Percentiles rank a stretch among this genome's conserved stretches.
Conservation (phyloP, 305 asterid species). For the Fraxinus nigra region DNA sequence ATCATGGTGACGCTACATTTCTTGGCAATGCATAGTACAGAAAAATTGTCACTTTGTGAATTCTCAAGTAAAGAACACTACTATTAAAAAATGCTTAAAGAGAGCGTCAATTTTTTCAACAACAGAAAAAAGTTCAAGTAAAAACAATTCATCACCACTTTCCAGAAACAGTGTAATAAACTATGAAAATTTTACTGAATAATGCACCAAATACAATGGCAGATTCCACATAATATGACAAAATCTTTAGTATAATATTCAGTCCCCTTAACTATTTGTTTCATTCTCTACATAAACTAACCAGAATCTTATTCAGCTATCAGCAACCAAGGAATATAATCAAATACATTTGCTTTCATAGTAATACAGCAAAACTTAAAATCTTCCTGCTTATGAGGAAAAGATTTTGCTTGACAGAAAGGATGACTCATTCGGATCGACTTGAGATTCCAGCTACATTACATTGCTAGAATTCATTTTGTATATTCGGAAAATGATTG, state of each 20-base stretch:
- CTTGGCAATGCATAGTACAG: not conserved
- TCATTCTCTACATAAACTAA: slow-evolving; percentile 7
- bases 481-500: not conserved
- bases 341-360: not conserved
- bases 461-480: not conserved
- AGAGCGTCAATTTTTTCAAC: not conserved
- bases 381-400: not conserved
- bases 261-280: slow-evolving; percentile 1
- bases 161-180: not conserved
- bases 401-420: not conserved
- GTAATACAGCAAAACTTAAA: not conserved
- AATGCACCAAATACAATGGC: not conserved
- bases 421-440: not conserved
- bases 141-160: not conserved
- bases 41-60: not conserved
- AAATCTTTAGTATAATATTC: not conserved
- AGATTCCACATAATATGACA: slow-evolving; percentile 7
- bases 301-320: not conserved
- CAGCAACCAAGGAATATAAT: not conserved
- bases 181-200: not conserved
- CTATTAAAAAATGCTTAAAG: not conserved
- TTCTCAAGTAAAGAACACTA: not conserved
- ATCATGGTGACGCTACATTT: not conserved
- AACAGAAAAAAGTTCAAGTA: not conserved
- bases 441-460: not conserved